A percentile compares a stretch with the other conserved stretches of the same genome.
Conservation (phyloP, 2,329 filamentous ascomycete genomes). For the Fusarium nygamai region DNA sequence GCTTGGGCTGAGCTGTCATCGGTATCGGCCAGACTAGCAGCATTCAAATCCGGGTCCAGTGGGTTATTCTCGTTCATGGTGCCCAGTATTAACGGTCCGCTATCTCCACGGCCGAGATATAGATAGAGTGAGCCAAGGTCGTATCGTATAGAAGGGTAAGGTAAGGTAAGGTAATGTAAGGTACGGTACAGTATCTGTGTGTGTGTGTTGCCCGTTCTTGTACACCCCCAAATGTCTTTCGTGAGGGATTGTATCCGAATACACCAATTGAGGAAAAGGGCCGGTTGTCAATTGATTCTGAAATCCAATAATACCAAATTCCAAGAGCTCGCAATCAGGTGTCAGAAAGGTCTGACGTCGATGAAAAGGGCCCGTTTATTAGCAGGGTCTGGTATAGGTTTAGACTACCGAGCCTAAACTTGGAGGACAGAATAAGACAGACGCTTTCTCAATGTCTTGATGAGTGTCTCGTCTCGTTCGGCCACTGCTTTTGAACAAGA, state of each 20-base stretch:
- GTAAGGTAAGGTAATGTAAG: background rate
- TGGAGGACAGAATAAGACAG: background rate
- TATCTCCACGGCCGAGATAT: constrained; percentile 10
- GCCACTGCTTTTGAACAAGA: background rate
- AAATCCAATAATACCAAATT: background rate
- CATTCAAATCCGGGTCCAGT: constrained; percentile 37
- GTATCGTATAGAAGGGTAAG: constrained; percentile 2
- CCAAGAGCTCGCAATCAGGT: background rate
- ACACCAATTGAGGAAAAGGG: background rate
- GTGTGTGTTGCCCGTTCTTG: constrained; percentile 17
- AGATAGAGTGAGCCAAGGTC: constrained; percentile 20
- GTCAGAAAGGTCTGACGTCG: constrained; percentile 22
- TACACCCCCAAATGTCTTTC: constrained; percentile 10
- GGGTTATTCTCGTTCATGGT: constrained; percentile 36
- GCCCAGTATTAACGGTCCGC: constrained; percentile 32
- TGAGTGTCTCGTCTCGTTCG: constrained; percentile 10
- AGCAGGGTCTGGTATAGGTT: background rate
- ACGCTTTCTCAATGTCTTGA: constrained; percentile 11
- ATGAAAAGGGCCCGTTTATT: constrained; percentile 15
- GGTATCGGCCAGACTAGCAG: constrained; percentile 37
- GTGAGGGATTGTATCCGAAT: background rate
- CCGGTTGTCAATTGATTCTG: constrained; percentile 10
- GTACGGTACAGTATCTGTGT: background rate
- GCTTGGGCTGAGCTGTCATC: constrained; percentile 34
- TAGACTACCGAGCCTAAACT: constrained; percentile 5